Percentiles rank a stretch among this genome's conserved stretches.
Evolutionary conservation across 2,329 filamentous ascomycete genomes (phyloP).

Genomic region (Clonostachys byssicola): DNA sequence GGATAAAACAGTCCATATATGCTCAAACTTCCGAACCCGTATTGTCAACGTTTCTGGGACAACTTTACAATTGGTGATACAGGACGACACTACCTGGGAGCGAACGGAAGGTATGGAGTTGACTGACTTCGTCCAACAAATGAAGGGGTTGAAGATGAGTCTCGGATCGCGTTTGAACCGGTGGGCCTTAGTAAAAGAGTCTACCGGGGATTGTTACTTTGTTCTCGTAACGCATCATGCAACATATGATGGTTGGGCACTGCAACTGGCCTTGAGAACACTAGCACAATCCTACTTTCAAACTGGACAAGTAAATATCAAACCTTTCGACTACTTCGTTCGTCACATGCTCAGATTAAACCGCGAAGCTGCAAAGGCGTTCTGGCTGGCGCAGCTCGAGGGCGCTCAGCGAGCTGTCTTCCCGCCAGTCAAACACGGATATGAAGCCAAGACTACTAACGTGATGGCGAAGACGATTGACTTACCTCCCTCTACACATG

Average conservation of each 20-base stretch:
- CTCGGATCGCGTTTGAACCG: background rate
- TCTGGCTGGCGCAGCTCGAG: background rate
- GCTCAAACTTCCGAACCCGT: conserved; percentile 8
- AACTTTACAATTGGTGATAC: conserved; percentile 6
- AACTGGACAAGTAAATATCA: background rate
- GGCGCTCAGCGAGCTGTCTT: conserved; percentile 4
- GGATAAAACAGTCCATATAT: background rate
- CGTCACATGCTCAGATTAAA: conserved; percentile 28
- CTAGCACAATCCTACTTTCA: background rate
- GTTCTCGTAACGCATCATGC: conserved; percentile 1
- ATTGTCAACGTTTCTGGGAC: conserved; percentile 4
- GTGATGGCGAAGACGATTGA: background rate
- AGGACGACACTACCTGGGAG: background rate
- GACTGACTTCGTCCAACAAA: background rate
- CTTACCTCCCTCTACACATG: background rate
- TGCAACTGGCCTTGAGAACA: conserved; percentile 1
- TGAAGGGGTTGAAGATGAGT: background rate
- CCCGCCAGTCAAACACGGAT: background rate
- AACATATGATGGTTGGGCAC: background rate
- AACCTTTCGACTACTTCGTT: conserved; percentile 32
- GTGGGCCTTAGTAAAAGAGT: background rate
- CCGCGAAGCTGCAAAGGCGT: background rate
- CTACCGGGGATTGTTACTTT: background rate
- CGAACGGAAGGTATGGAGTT: background rate
- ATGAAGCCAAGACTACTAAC: background rate